Base-by-base conservation (phyloP, 2,329 filamentous ascomycete species). In the Fusarium cicatricum region DNA sequence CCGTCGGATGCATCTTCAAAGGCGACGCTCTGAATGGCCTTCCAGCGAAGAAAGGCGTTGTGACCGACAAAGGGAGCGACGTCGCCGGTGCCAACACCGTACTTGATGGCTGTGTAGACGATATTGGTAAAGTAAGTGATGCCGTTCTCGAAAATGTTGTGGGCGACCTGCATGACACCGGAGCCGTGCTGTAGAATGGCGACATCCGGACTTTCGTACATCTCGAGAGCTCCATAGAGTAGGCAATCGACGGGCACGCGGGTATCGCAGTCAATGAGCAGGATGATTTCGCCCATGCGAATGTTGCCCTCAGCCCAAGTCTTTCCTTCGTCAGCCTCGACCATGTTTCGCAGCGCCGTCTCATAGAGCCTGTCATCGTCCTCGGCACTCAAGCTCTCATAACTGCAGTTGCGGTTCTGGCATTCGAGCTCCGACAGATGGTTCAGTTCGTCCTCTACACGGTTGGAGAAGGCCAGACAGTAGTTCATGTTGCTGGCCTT, bases 101-200 rank as follows among this genome's bases (percentile, higher is more conserved):
- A 92, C 21, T 83, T 80, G 66, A 92, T 92, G 29, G 87, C 84
- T 0, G 85, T 87, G 76, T 92, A 93, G 65, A 92, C 85, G 45
- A 92, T 81, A 68, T 92, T 87, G 36, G 90, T 92, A 75, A 92
- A 92, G 77, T 89, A 92, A 2, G 89, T 90, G 67, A 91, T 89
- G 14, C 76, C 75, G 45, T 88, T 89, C 73, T 93, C 90, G 65
- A 92, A 92, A 74, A 86, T 90, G 47, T 83, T 87, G 65, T 85
- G 78, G 2, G 86, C 84, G 10, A 92, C 87, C 63, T 92, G 87
- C 89, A 92, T 92, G 55, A 92, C 89, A 21, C 88, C 88, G 6
- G 88, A 90, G 0, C 83, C 83, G 74, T 89, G 89, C 70, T 91
- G 89, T 52, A 91, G 80, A 65, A 91, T 90, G 15, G 83, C 89